phyloP scores from a whole-genome alignment of 1,139 yeast genomes.

The Casaregolazyma suthepensis region DNA sequence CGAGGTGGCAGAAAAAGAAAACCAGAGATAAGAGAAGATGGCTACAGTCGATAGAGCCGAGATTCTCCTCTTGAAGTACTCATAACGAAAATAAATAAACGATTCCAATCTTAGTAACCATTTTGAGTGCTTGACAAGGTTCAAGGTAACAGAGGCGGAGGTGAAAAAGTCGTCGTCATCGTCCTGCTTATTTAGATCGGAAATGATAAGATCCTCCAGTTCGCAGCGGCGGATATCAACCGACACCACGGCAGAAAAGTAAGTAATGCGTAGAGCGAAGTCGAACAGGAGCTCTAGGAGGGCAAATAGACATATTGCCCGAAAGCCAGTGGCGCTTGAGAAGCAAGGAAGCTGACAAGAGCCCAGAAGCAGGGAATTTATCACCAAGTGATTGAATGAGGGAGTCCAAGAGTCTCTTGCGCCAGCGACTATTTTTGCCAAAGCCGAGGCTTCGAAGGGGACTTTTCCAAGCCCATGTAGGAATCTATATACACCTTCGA shows the following conservation, averaged over 20 bases:
- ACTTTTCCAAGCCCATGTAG: constrained; percentile 38
- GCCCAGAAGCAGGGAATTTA: constrained; percentile 26
- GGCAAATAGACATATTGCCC: constrained; percentile 39
- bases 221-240: constrained; percentile 63
- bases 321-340: constrained; percentile 30
- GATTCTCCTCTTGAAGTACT: constrained; percentile 7
- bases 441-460: constrained; percentile 39
- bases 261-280: constrained; percentile 55
- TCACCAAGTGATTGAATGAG: constrained; percentile 32
- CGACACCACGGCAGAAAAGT: constrained; percentile 55
- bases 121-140: constrained; percentile 3
- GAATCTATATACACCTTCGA: constrained; percentile 43
- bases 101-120: constrained; percentile 10
- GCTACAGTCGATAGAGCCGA: constrained; percentile 3
- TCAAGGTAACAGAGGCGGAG: neutral
- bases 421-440: constrained; percentile 34
- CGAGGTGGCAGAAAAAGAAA: neutral
- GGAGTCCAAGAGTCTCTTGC: constrained; percentile 33
- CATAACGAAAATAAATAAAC: constrained; percentile 14
- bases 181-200: neutral
- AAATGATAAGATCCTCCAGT: constrained; percentile 44
- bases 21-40: constrained; percentile 5
- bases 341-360: constrained; percentile 16
- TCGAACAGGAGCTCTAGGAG: constrained; percentile 47
- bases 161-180: neutral